Conservation (phyloP, 345 rosid genomes). For the Arabidopsis arenosa region DNA sequence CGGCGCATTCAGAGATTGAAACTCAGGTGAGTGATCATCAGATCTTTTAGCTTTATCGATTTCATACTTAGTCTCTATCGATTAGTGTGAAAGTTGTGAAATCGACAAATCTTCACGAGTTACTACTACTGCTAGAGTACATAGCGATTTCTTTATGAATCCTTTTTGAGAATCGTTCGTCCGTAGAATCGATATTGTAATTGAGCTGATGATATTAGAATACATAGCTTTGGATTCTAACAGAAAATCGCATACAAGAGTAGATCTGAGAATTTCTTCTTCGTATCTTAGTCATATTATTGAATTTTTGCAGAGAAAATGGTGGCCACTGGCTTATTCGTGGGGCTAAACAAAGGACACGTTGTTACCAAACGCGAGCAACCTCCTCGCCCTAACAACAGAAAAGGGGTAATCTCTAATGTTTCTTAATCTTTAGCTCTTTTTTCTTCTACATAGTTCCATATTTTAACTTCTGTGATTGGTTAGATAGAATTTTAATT, state of each 20-base stretch:
- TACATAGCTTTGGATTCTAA: neutral
- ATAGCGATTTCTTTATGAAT: neutral
- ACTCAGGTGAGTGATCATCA: neutral
- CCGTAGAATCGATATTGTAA: neutral
- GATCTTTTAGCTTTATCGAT: neutral
- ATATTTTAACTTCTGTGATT: neutral
- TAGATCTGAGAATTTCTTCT: neutral
- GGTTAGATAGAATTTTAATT: neutral
- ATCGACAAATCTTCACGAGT: neutral
- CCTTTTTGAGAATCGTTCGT: neutral
- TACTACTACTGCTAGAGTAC: neutral
- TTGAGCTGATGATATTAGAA: neutral
- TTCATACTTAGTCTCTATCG: neutral
- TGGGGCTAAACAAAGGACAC: conserved; percentile 45
- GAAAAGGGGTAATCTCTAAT: conserved; percentile 36
- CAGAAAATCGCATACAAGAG: neutral
- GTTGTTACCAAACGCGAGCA: conserved; percentile 40
- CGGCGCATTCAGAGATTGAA: conserved; percentile 24
- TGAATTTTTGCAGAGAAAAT: conserved; percentile 16
- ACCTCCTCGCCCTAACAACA: conserved; percentile 42
- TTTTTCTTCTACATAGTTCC: neutral
- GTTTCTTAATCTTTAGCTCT: neutral
- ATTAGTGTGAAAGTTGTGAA: neutral
- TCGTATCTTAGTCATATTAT: neutral
- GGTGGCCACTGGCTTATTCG: conserved; percentile 34